Conservation (phyloP, 1,284 basidiomycete species). For the Wolfiporia cocos region DNA sequence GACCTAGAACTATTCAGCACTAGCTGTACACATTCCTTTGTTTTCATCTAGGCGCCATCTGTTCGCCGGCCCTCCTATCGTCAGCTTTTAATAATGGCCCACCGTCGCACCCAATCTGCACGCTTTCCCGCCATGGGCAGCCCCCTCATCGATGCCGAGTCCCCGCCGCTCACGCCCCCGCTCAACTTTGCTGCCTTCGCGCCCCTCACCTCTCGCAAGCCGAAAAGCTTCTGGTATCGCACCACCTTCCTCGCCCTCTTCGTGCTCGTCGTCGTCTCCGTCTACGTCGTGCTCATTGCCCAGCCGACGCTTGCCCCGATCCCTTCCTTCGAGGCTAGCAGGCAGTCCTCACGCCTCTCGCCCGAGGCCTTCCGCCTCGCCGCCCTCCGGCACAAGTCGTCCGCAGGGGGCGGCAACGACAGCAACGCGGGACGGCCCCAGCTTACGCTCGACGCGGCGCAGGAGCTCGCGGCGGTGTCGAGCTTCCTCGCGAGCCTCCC, state of each 20-base stretch:
- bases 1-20: no score
- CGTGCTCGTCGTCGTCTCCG: conserved; percentile 40
- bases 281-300: conserved; percentile 47
- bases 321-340: conserved; percentile 28
- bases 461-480: conserved; percentile 77
- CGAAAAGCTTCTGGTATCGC: conserved; percentile 31
- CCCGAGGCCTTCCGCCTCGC: conserved; percentile 22
- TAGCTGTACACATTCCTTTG: conserved; percentile 9
- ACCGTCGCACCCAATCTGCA: conserved; percentile 26
- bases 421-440: conserved; percentile 26
- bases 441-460: conserved; percentile 41
- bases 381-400: conserved; percentile 22
- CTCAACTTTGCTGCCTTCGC: conserved; percentile 20
- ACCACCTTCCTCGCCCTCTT: conserved; percentile 48
- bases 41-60: not conserved
- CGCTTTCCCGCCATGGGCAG: conserved; percentile 24
- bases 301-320: conserved; percentile 36
- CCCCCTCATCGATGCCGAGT: conserved; percentile 19
- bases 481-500: conserved; percentile 75
- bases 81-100: conserved; percentile 22
- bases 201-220: conserved; percentile 18
- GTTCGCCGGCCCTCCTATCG: no score
- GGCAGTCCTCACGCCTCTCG: conserved; percentile 16
- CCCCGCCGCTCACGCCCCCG: conserved; percentile 24
- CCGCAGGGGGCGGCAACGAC: conserved; percentile 12